Evolutionary conservation across 2,329 filamentous ascomycete species (phyloP), one percentile per base, ranked within the genome.

Genomic region (Verticillium nonalfalfae): DNA sequence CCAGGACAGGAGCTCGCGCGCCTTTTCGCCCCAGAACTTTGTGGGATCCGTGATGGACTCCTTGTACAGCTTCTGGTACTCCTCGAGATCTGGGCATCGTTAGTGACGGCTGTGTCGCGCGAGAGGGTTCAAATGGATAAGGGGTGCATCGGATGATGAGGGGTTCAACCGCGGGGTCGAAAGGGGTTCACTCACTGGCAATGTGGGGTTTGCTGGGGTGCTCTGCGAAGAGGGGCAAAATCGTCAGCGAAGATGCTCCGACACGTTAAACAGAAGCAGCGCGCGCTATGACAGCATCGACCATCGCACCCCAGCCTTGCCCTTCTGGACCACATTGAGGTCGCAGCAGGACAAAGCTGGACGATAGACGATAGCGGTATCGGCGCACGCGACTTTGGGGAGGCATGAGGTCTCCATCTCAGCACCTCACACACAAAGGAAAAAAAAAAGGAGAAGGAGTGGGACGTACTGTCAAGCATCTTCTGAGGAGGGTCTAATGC

Each of bases 21-120:
- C 95, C 74, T 90, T 83, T 67, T 84, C 84, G 64, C 83, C 93
- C 93, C 94, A 99, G 81, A 98, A 99, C 75, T 90, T 87, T 66
- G 93, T 81, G 58, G 95, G 94, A 69, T 95, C 82, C 69, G 89
- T 88, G 74, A 99, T 97, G 57, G 95, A 99, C 79, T 99, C 84
- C 72, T 88, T 82, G 81, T 90, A 89, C 62, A 89, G 75, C 70
- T 79, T 78, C 71, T 89, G 82, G 75, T 90, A 90, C 68, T 90
- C 84, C 65, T 89, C 85, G 63, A 89, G 73, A 68, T 78, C 86
- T 89, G 67, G 63, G 38, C 54, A 15, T 31, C 14, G n/a, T 40
- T 5, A 26, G n/a, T n/a, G 35, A 38, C 15, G 21, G 50, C 33
- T 61, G n/a, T 31, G 39, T 14, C 7, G 54, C 9, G 59, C 11